These are phyloP conservation scores for Hypoxylon sp. DNA, from an alignment of 2,329 filamentous ascomycete species.

Conservation along the genomic window DNA sequence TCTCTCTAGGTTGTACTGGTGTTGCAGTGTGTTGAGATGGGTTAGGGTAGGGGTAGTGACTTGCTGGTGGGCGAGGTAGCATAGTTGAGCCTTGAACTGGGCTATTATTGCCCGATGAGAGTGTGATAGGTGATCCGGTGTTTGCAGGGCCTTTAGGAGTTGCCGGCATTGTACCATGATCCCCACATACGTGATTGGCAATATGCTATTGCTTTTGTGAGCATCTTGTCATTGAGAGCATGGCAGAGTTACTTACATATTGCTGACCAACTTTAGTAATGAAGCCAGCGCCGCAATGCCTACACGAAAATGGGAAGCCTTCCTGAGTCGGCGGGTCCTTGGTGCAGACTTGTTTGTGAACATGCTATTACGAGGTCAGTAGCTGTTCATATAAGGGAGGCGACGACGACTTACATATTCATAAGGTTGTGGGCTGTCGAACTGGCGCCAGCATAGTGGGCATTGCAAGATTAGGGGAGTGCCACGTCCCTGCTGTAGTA, in stretches of 20 bases:
- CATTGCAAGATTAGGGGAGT: conserved; percentile 47
- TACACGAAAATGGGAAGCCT: conserved; percentile 59
- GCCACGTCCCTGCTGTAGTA: conserved; percentile 45
- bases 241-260: conserved; percentile 55
- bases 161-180: conserved; percentile 52
- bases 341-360: conserved; percentile 56
- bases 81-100: conserved; percentile 25
- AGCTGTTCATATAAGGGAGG: neutral
- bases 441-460: conserved; percentile 52
- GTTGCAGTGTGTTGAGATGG: conserved; percentile 31
- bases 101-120: conserved; percentile 37
- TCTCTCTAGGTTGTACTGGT: conserved; percentile 20
- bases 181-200: conserved; percentile 63
- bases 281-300: conserved; percentile 64
- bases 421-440: conserved; percentile 46
- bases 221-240: neutral
- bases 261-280: conserved; percentile 58
- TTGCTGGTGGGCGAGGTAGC: conserved; percentile 1
- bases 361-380: conserved; percentile 53
- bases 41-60: conserved; percentile 15
- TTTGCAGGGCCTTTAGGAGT: conserved; percentile 40
- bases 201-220: conserved; percentile 55
- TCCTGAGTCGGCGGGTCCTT: conserved; percentile 43
- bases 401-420: conserved; percentile 51
- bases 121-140: conserved; percentile 31